phyloP scores from a whole-genome alignment of 2,329 filamentous ascomycete genomes.

The Penicillium thymicola region DNA sequence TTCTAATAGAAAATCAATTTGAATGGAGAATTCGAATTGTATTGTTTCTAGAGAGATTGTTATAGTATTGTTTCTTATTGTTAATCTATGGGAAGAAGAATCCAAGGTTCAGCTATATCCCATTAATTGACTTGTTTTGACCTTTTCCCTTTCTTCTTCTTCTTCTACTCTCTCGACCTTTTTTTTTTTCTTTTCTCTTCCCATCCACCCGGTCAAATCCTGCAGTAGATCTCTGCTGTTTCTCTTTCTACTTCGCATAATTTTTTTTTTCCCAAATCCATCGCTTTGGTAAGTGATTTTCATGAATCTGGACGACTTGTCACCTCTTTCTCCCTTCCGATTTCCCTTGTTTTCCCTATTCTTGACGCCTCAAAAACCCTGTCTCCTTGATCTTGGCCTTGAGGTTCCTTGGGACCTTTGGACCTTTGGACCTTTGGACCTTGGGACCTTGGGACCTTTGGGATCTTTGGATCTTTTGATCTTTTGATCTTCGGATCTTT shows the following conservation, averaged over 20 bases:
- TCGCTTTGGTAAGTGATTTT: constrained; percentile 3
- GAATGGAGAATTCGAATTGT: neutral
- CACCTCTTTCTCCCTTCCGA: neutral
- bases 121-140: constrained; percentile 7
- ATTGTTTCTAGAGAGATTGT: neutral
- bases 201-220: constrained; percentile 16
- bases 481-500: neutral
- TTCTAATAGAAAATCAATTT: neutral
- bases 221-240: constrained; percentile 14
- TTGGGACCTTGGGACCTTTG: neutral
- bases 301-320: neutral
- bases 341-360: neutral
- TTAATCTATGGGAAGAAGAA: neutral
- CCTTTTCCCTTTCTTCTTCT: constrained; percentile 1
- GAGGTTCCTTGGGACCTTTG: neutral
- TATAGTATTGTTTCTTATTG: neutral
- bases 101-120: neutral
- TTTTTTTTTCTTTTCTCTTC: neutral
- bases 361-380: neutral
- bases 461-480: neutral
- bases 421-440: neutral
- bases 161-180: neutral
- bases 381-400: neutral
- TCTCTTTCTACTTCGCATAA: neutral
- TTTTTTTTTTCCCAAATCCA: neutral